phyloP scores from a whole-genome alignment of 2,329 filamentous ascomycete genomes.

The Nigrospora sphaerica region DNA sequence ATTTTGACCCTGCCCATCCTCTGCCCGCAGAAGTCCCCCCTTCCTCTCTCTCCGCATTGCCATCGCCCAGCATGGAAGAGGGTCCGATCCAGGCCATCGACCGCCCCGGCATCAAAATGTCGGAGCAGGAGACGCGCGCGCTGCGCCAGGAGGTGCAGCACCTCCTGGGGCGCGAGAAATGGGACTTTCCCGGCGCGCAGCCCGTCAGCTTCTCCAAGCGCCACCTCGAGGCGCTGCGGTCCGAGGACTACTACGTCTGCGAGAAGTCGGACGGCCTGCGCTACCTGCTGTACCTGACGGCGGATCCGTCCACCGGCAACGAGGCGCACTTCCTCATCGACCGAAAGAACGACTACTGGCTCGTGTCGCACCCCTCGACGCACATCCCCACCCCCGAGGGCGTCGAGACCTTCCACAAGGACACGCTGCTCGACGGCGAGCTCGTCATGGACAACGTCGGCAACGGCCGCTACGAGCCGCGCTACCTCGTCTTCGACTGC shows the following conservation, averaged over 20 bases:
- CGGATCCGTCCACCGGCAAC: constrained; percentile 42
- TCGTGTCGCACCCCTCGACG: constrained; percentile 59
- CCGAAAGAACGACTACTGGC: constrained; percentile 96
- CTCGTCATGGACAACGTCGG: constrained; percentile 76
- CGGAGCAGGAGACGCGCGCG: constrained; percentile 47
- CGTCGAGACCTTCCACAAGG: constrained; percentile 62
- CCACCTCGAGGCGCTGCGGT: constrained; percentile 76
- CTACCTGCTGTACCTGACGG: constrained; percentile 85
- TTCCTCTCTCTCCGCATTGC: too few species aligned
- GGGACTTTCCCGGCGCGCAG: constrained; percentile 80
- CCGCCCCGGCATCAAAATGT: constrained; percentile 59
- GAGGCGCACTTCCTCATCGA: constrained; percentile 92
- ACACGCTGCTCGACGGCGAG: constrained; percentile 87
- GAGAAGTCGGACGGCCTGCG: constrained; percentile 97
- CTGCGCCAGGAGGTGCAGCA: constrained; percentile 69
- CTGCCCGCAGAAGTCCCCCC: too few species aligned
- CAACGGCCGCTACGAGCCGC: constrained; percentile 61
- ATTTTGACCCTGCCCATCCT: too few species aligned
- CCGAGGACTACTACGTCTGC: constrained; percentile 90
- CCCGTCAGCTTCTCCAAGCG: constrained; percentile 83
- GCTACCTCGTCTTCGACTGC: constrained; percentile 91
- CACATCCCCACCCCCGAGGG: constrained; percentile 73
- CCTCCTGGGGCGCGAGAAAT: constrained; percentile 63
- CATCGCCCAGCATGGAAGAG: not conserved
- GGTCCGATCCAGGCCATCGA: constrained; percentile 29